Evolutionary conservation across 805 yeast species (phyloP).

Genomic region (Candida pini): DNA sequence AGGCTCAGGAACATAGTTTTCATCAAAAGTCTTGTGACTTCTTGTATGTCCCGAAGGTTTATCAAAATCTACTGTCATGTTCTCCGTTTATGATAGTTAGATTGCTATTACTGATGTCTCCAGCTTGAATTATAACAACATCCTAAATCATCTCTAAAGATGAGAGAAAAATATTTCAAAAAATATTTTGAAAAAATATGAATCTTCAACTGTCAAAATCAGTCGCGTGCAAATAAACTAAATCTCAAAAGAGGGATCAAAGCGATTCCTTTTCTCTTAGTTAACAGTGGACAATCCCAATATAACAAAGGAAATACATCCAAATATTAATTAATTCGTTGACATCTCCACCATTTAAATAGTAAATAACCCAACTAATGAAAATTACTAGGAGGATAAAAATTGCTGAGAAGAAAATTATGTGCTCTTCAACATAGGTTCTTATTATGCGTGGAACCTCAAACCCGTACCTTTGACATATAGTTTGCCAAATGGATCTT

Average conservation of each 20-base stretch:
- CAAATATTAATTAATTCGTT: conserved; percentile 11
- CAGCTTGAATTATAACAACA: too few species aligned
- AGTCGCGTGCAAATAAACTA: too few species aligned
- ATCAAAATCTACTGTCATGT: not conserved
- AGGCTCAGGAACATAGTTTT: not conserved
- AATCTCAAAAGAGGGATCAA: too few species aligned
- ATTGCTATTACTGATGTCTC: too few species aligned
- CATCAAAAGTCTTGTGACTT: conserved; percentile 16
- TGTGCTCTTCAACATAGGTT: conserved; percentile 8
- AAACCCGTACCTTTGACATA: conserved; percentile 2
- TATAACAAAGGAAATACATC: conserved; percentile 15
- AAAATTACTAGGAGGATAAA: conserved; percentile 5
- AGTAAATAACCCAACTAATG: conserved; percentile 10
- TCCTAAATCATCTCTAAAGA: too few species aligned
- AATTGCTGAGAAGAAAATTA: conserved; percentile 3
- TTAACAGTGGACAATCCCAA: conserved; percentile 12
- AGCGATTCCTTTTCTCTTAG: not conserved
- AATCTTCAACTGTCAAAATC: too few species aligned
- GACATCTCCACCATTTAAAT: conserved; percentile 11
- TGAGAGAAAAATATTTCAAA: too few species aligned
- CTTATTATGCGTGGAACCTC: not conserved
- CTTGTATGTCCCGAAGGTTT: conserved; percentile 12
- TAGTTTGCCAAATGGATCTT: conserved; percentile 3
- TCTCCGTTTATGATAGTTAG: too few species aligned
- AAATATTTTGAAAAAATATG: too few species aligned